Base-by-base conservation (phyloP, 139 green algal genomes). In the Micractinium sp. region DNA sequence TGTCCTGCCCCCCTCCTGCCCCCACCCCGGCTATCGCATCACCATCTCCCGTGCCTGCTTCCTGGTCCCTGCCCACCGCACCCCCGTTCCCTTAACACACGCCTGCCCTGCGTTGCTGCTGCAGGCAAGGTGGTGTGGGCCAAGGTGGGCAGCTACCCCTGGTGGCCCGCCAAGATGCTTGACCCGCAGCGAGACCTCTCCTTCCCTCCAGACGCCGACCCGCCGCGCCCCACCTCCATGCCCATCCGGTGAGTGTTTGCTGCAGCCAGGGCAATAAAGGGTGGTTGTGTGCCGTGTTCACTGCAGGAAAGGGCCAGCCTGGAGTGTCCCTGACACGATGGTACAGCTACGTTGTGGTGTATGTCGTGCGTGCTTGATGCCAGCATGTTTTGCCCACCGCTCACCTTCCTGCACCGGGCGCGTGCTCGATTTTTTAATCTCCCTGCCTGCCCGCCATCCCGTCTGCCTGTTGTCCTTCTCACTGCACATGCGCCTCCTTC, bases 111-210 rank as follows among this genome's bases (percentile, higher is more conserved):
- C 15, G 16, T 61, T 71, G 74, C 7, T 19, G 18, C 29, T 71
- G 56, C n/a, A 88, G 84, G 88, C 88, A 82, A 74, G 31, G 13
- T 92, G 14, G 60, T 92, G 56, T 92, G 89, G 89, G 89, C 89
- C 82, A 92, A 92, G 74, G n/a, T 92, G 56, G 82, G 75, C 23
- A 83, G 16, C 76, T 81, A 71, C 29, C 89, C 89, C 38, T 92
- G 89, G 89, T 92, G 89, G 89, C 89, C 89, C 5, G 89, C 89
- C 36, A 92, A 92, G 47, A 81, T 67, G 27, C 74, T 92, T 13
- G 84, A 89, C 82, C 89, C 82, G 18, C 47, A 38, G 23, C 81
- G 88, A n/a, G 84, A 89, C 74, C 85, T n/a, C 23, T 92, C 89
- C 81, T 92, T 38, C 60, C 89, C 89, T 0, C 36, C 84, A 29